Conservation (phyloP, 2,329 filamentous ascomycete genomes). For the Fusarium devonianum region DNA sequence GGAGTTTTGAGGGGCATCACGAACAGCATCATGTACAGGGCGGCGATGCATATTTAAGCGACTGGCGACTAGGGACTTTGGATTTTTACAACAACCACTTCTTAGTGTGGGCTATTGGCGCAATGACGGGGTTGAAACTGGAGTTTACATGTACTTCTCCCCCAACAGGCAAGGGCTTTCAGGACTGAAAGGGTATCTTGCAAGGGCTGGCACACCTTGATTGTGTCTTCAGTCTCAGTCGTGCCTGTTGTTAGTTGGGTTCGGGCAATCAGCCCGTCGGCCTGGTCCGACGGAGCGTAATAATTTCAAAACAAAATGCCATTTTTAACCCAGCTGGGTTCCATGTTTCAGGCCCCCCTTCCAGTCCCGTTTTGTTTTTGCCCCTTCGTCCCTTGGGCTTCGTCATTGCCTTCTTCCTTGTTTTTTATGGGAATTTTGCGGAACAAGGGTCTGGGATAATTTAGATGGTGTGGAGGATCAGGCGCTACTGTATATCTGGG, state of each 20-base stretch:
- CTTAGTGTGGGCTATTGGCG: constrained; percentile 13
- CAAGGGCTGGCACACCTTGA: constrained; percentile 20
- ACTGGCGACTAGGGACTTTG: constrained; percentile 15
- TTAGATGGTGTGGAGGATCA: constrained; percentile 28
- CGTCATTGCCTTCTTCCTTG: constrained; percentile 14
- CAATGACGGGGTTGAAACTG: constrained; percentile 11
- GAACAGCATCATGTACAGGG: constrained; percentile 18
- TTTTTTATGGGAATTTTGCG: constrained; percentile 14
- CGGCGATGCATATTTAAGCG: constrained; percentile 32
- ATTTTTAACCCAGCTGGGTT: constrained; percentile 6
- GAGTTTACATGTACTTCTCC: constrained; percentile 19
- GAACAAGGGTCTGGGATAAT: constrained; percentile 20
- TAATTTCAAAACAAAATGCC: constrained; percentile 19
- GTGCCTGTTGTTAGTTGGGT: constrained; percentile 20
- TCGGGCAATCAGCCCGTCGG: constrained; percentile 16
- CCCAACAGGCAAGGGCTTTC: constrained; percentile 12
- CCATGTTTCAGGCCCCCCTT: constrained; percentile 11
- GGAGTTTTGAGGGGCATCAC: constrained; percentile 30
- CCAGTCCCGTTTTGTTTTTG: too few relatives aligned
- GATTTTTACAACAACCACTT: constrained; percentile 9
- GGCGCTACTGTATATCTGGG: constrained; percentile 15
- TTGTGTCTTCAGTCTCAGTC: constrained; percentile 23
- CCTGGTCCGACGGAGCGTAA: constrained; percentile 28
- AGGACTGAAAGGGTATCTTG: constrained; percentile 21
- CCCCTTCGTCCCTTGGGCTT: too few relatives aligned